phyloP scores from a whole-genome alignment of 1,284 basidiomycete genomes.

The Caloboletus firmus region DNA sequence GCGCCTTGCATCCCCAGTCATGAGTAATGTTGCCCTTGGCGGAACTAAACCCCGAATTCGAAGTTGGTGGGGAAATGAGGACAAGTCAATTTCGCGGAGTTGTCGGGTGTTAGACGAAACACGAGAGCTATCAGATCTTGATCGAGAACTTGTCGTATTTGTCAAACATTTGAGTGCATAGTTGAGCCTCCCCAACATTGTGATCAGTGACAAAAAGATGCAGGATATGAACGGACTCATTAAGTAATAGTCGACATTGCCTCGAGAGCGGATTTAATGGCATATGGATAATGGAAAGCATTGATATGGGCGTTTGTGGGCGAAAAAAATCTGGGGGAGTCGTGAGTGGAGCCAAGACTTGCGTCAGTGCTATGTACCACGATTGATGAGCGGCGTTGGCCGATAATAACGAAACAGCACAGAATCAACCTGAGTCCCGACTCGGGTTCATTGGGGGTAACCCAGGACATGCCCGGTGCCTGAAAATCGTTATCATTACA shows the following conservation, averaged over 20 bases:
- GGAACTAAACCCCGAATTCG: neutral
- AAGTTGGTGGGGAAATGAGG: neutral
- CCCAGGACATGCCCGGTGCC: too few species aligned
- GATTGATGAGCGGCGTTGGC: neutral
- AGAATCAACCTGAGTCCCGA: neutral
- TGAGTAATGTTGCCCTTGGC: neutral
- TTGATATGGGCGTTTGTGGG: neutral
- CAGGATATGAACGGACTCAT: neutral
- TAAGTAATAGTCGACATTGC: neutral
- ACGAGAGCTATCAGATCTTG: neutral
- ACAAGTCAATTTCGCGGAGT: constrained; percentile 4
- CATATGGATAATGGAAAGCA: neutral
- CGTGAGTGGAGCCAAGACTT: neutral
- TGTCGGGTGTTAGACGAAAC: neutral
- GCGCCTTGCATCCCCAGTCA: neutral
- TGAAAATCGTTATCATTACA: too few species aligned
- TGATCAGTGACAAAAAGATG: neutral
- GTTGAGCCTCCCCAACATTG: neutral
- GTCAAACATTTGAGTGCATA: neutral
- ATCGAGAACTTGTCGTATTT: constrained; percentile 1
- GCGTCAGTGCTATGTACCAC: neutral
- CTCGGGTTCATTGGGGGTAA: neutral
- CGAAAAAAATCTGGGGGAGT: neutral
- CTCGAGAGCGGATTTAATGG: neutral
- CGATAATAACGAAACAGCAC: neutral